These are phyloP conservation scores for Apiospora hydei DNA, from an alignment of 2,329 filamentous ascomycete genomes.

Conservation along the genomic window DNA sequence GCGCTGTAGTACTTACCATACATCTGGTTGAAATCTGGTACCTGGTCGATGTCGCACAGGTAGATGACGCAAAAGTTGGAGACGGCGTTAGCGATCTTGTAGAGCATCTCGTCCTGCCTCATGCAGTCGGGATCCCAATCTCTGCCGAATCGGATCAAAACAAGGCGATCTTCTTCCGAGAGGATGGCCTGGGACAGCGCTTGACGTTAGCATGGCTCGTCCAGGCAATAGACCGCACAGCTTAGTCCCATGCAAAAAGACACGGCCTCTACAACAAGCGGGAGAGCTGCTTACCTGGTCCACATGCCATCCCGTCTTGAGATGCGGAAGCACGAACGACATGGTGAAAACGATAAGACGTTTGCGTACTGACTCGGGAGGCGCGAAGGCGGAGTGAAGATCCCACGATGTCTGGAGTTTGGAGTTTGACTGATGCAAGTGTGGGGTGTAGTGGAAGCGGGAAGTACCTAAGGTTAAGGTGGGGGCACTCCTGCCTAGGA, in stretches of 20 bases:
- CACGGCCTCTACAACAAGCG: not conserved
- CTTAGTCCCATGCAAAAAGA: too few species aligned
- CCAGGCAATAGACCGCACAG: not conserved
- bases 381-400: conserved; percentile 15
- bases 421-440: conserved; percentile 12
- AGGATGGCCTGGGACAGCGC: conserved; percentile 68
- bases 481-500: not conserved
- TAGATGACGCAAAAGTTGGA: conserved; percentile 96
- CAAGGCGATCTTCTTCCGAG: conserved; percentile 86
- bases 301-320: conserved; percentile 95
- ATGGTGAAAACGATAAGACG: not conserved
- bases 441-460: not conserved
- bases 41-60: conserved; percentile 89
- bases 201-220: not conserved
- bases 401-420: conserved; percentile 6
- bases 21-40: conserved; percentile 95
- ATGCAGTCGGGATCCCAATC: conserved; percentile 81
- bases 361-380: not conserved
- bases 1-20: conserved; percentile 63
- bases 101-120: conserved; percentile 89
- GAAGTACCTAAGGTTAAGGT: not conserved
- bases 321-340: conserved; percentile 80
- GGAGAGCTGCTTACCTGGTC: conserved; percentile 65
- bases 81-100: conserved; percentile 89
- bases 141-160: conserved; percentile 91